Percentiles rank a stretch among this genome's conserved stretches.
Evolutionary conservation across 2,329 filamentous ascomycete species (phyloP).

Genomic region (Pseudocercospora ulei): DNA sequence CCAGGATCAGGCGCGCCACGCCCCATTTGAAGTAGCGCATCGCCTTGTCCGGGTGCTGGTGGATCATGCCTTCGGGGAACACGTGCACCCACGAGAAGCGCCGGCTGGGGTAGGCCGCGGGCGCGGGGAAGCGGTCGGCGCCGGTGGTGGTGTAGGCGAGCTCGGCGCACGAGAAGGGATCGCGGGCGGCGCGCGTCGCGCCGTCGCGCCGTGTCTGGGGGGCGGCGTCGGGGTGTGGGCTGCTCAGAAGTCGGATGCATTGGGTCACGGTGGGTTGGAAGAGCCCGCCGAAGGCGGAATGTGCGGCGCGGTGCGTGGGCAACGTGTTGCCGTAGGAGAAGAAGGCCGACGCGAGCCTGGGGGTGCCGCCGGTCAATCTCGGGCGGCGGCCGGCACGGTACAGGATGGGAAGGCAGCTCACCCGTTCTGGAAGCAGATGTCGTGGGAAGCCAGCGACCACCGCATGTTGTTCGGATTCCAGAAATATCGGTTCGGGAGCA

Average conservation of each 20-base stretch:
- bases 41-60: slow-evolving; percentile 67
- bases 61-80: slow-evolving; percentile 89
- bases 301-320: slow-evolving; percentile 69
- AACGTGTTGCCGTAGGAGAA: slow-evolving; percentile 84
- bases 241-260: slow-evolving; percentile 71
- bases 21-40: slow-evolving; percentile 99
- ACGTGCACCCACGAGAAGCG: slow-evolving; percentile 82
- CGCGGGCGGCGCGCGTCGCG: slow-evolving; percentile 34
- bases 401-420: slow-evolving; percentile 32
- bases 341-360: slow-evolving; percentile 64
- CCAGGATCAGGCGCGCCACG: slow-evolving; percentile 78
- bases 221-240: slow-evolving; percentile 27
- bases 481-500: slow-evolving; percentile 64
- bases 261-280: slow-evolving; percentile 84
- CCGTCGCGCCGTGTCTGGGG: neutral
- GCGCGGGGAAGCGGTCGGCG: slow-evolving; percentile 56
- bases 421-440: slow-evolving; percentile 88
- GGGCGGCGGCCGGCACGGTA: slow-evolving; percentile 18
- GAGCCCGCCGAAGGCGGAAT: slow-evolving; percentile 71
- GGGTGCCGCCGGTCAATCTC: slow-evolving; percentile 8
- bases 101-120: slow-evolving; percentile 60
- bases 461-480: slow-evolving; percentile 65
- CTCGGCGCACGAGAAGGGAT: slow-evolving; percentile 48
- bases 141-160: slow-evolving; percentile 58
- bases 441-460: slow-evolving; percentile 85